These are phyloP conservation scores for Scleroderma citrinum DNA, from an alignment of 768 basidiomycete genomes.

Conservation along the genomic window DNA sequence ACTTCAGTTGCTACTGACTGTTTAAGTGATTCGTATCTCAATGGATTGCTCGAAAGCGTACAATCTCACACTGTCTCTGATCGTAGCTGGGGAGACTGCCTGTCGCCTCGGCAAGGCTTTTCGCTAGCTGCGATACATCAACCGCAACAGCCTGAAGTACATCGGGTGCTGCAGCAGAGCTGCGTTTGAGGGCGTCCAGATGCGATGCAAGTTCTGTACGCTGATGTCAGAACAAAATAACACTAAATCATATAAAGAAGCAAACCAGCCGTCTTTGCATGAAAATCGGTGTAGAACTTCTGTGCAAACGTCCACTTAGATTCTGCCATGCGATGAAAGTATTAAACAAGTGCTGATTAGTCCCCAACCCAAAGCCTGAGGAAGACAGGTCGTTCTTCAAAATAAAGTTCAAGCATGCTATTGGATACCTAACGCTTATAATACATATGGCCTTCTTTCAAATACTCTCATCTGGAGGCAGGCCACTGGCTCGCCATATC, in stretches of 20 bases:
- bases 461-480: too few species aligned
- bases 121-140: slow-evolving; percentile 54
- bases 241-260: background rate
- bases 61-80: slow-evolving; percentile 65
- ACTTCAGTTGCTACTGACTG: slow-evolving; percentile 54
- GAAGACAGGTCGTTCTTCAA: too few species aligned
- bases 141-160: slow-evolving; percentile 39
- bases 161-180: slow-evolving; percentile 25
- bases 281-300: slow-evolving; percentile 22
- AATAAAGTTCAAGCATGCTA: too few species aligned
- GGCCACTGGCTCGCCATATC: too few species aligned
- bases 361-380: too few species aligned
- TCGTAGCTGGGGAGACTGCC: slow-evolving; percentile 66
- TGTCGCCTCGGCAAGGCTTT: slow-evolving; percentile 57
- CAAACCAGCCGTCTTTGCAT: slow-evolving; percentile 21
- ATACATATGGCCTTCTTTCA: too few species aligned
- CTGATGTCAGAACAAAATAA: slow-evolving; percentile 10
- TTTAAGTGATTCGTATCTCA: slow-evolving; percentile 8
- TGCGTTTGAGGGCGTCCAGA: slow-evolving; percentile 35
- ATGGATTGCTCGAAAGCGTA: slow-evolving; percentile 29
- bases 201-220: slow-evolving; percentile 44
- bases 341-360: too few species aligned
- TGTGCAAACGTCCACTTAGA: slow-evolving; percentile 26
- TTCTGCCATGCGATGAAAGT: slow-evolving; percentile 14
- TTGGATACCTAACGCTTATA: too few species aligned